Percentiles rank a stretch among this genome's conserved stretches.
Evolutionary conservation across 108 stramenopile species (phyloP).

Genomic region (Cyclotella sp.): DNA sequence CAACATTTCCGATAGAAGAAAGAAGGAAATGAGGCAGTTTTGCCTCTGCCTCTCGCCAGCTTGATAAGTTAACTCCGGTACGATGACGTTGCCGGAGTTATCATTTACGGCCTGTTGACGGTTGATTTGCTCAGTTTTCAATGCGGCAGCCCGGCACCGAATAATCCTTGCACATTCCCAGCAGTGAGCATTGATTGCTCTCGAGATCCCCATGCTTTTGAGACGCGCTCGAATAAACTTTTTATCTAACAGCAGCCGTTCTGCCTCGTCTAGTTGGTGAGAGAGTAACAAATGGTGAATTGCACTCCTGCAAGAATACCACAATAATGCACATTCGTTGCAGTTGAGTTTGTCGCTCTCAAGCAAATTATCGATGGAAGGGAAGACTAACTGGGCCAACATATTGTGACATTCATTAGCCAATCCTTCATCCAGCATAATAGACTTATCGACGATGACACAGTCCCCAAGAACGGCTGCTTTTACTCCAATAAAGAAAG

Average conservation of each 20-base stretch:
- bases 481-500: slow-evolving; percentile 42
- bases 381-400: slow-evolving; percentile 18
- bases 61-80: not conserved
- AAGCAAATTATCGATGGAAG: slow-evolving; percentile 20
- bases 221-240: slow-evolving; percentile 31
- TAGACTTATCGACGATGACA: slow-evolving; percentile 15
- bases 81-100: not conserved
- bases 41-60: not conserved
- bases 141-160: not conserved
- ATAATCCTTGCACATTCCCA: slow-evolving; percentile 33
- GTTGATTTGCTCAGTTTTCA: slow-evolving; percentile 14
- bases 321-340: slow-evolving; percentile 8
- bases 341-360: slow-evolving; percentile 5
- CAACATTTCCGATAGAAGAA: slow-evolving; percentile 21
- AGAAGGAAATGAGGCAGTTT: slow-evolving; percentile 22
- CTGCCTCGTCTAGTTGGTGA: slow-evolving; percentile 22
- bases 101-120: slow-evolving; percentile 19
- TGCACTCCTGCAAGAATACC: slow-evolving; percentile 37
- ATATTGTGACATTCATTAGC: slow-evolving; percentile 38
- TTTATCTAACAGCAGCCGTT: slow-evolving; percentile 9
- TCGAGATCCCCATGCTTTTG: slow-evolving; percentile 26
- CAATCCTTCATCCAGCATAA: slow-evolving; percentile 10
- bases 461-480: slow-evolving; percentile 4
- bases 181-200: slow-evolving; percentile 25
- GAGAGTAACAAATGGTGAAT: slow-evolving; percentile 34